phyloP scores from a whole-genome alignment of 495 filamentous ascomycete species.

The Penicillium ucsense region DNA sequence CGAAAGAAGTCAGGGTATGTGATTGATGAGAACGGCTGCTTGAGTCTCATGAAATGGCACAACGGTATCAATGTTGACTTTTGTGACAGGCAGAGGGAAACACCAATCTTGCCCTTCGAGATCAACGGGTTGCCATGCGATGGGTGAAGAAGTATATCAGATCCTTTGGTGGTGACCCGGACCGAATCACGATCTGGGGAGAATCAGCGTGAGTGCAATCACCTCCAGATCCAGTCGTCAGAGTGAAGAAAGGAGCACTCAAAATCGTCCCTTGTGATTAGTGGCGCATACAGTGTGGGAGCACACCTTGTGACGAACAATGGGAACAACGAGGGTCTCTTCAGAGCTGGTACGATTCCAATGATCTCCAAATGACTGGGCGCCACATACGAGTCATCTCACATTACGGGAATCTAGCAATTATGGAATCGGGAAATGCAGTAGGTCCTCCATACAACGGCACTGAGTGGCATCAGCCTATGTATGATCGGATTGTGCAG shows the following conservation, averaged over 20 bases:
- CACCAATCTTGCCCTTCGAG: slow-evolving; percentile 41
- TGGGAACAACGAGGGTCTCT: slow-evolving; percentile 28
- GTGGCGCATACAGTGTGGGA: slow-evolving; percentile 30
- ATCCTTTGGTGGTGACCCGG: slow-evolving; percentile 44
- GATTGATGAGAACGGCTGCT: background rate
- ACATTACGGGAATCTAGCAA: slow-evolving; percentile 25
- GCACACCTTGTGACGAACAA: slow-evolving; percentile 25
- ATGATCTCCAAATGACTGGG: too few species aligned
- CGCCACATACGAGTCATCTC: background rate
- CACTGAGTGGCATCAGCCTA: slow-evolving; percentile 32
- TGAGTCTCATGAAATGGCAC: background rate
- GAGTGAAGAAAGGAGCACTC: too few species aligned
- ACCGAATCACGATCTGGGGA: slow-evolving; percentile 61
- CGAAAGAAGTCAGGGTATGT: slow-evolving; percentile 28
- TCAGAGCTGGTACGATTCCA: slow-evolving; percentile 20
- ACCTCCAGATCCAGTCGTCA: too few species aligned
- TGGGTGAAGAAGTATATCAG: slow-evolving; percentile 45
- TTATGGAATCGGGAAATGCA: slow-evolving; percentile 58
- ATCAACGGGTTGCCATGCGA: slow-evolving; percentile 39
- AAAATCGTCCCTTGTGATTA: background rate
- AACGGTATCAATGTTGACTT: background rate
- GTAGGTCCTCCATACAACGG: slow-evolving; percentile 31
- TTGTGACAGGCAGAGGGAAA: slow-evolving; percentile 28
- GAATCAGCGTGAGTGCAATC: slow-evolving; percentile 45
- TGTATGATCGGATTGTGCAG: slow-evolving; percentile 30